Conservation (phyloP, 2,329 filamentous ascomycete species). For the Hypoxylon sp. region DNA sequence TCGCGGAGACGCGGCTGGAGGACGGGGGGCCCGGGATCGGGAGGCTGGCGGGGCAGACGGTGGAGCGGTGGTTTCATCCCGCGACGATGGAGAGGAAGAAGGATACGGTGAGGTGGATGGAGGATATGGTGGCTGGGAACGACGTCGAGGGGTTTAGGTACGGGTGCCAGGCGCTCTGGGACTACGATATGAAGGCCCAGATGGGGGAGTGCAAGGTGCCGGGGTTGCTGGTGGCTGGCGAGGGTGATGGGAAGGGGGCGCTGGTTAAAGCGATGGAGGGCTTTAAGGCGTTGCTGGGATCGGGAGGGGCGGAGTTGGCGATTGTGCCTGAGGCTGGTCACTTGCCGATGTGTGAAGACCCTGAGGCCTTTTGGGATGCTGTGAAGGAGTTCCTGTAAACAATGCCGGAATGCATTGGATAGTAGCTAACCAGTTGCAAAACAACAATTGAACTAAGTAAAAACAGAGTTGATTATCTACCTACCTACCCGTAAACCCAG, state of each 20-base stretch:
- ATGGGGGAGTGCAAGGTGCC: constrained; percentile 68
- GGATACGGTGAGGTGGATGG: constrained; percentile 66
- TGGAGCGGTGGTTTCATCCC: constrained; percentile 82
- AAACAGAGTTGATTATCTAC: too few relatives aligned
- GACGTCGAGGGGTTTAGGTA: constrained; percentile 75
- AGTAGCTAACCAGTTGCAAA: neutral
- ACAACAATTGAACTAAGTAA: too few relatives aligned
- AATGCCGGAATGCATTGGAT: neutral
- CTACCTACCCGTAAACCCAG: too few relatives aligned
- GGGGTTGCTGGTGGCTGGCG: constrained; percentile 78
- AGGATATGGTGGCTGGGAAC: constrained; percentile 76
- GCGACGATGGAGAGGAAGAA: constrained; percentile 58
- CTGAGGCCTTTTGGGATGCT: constrained; percentile 73
- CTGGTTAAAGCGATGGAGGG: constrained; percentile 83
- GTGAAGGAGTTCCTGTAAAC: constrained; percentile 68
- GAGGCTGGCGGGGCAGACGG: constrained; percentile 76
- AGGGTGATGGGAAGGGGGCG: constrained; percentile 75
- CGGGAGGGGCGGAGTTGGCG: constrained; percentile 67
- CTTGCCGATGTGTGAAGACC: constrained; percentile 85
- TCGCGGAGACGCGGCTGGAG: constrained; percentile 68
- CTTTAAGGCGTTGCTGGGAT: constrained; percentile 71
- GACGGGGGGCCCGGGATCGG: constrained; percentile 69
- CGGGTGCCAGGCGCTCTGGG: constrained; percentile 76
- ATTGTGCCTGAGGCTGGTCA: constrained; percentile 79
- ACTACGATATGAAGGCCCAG: constrained; percentile 72